A percentile compares a stretch with the other conserved stretches of the same genome.
Conservation (phyloP, 2,329 filamentous ascomycete species). For the Metarhizium robertsii region DNA sequence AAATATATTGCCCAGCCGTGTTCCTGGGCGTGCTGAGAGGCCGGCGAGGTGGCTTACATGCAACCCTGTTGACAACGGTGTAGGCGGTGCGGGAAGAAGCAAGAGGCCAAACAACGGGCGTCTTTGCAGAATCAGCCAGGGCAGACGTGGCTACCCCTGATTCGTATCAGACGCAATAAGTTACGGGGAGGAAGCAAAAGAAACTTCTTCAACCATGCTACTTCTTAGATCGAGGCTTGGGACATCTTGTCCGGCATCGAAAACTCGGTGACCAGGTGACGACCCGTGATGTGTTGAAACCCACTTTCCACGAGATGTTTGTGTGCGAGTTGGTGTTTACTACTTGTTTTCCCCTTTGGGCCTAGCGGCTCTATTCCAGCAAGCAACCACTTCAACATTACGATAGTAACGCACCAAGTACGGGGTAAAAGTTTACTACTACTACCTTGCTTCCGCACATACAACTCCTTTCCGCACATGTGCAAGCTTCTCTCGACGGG, state of each 20-base stretch:
- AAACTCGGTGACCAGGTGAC: background rate
- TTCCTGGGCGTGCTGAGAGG: background rate
- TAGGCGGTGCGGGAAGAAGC: background rate
- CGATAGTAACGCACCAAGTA: no score
- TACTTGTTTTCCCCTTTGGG: conserved; percentile 4
- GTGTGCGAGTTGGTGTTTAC: conserved; percentile 4
- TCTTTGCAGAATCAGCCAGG: background rate
- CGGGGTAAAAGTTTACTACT: no score
- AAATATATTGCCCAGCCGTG: background rate
- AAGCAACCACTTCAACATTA: background rate
- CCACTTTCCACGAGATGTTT: no score
- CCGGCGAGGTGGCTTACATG: background rate
- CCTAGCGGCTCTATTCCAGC: background rate
- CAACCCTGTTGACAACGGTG: background rate
- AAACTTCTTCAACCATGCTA: background rate
- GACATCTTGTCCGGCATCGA: background rate
- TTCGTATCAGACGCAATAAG: background rate
- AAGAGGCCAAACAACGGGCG: background rate
- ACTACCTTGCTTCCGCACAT: no score
- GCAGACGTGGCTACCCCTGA: background rate
- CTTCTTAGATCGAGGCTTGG: background rate
- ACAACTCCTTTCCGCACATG: no score
- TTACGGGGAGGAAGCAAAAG: background rate
- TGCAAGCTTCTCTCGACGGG: no score
- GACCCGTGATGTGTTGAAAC: background rate